Conservation (phyloP, 306 rosid genomes). For the Hippophae gyantsensis region DNA sequence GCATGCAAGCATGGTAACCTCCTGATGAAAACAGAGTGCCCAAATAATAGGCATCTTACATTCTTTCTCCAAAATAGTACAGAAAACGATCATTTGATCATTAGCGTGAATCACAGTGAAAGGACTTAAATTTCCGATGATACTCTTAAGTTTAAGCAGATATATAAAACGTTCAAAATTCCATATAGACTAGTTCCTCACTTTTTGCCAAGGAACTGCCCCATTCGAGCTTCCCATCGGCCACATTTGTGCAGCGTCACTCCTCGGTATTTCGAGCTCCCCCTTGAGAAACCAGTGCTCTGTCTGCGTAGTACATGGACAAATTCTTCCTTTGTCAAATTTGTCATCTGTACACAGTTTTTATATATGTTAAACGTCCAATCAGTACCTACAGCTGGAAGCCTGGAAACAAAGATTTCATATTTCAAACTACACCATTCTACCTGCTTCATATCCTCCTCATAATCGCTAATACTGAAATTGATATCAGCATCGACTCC, state of each 20-base stretch:
- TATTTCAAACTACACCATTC: background rate
- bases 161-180: background rate
- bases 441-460: constrained; percentile 82
- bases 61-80: too few species aligned
- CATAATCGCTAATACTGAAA: constrained; percentile 66
- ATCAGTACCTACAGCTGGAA: background rate
- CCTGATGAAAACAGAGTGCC: constrained; percentile 25
- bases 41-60: constrained; percentile 4
- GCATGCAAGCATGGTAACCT: constrained; percentile 38
- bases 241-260: constrained; percentile 94
- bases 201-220: constrained; percentile 92
- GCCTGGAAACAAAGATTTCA: background rate
- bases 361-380: background rate
- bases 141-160: background rate
- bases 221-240: constrained; percentile 99
- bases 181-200: constrained; percentile 18
- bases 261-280: constrained; percentile 88
- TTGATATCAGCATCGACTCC: constrained; percentile 88
- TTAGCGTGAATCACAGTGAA: too few species aligned
- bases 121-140: background rate
- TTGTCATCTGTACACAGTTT: constrained; percentile 47
- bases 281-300: constrained; percentile 87
- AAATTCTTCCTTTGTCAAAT: constrained; percentile 76
- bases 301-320: constrained; percentile 87
- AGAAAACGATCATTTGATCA: too few species aligned